phyloP scores from a whole-genome alignment of 2,329 filamentous ascomycete species.

The Cytospora mali region DNA sequence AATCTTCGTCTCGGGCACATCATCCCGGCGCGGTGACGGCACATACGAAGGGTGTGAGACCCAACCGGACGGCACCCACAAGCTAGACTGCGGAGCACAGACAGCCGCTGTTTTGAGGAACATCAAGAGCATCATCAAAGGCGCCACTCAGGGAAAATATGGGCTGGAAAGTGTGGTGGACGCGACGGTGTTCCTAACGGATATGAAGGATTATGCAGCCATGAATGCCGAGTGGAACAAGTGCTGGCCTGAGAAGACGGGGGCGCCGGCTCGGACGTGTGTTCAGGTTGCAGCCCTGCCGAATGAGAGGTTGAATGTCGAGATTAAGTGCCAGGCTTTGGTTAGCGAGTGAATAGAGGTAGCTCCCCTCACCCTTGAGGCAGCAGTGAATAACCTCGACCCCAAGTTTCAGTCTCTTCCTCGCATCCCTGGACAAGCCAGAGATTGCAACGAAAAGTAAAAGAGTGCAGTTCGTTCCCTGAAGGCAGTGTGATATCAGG shows the following conservation, averaged over 20 bases:
- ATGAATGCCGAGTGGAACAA: slow-evolving; percentile 43
- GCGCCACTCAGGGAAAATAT: slow-evolving; percentile 35
- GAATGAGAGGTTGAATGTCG: slow-evolving; percentile 37
- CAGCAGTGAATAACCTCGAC: not conserved
- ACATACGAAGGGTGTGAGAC: slow-evolving; percentile 38
- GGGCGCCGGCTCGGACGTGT: slow-evolving; percentile 38
- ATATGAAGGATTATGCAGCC: slow-evolving; percentile 38
- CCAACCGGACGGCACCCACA: slow-evolving; percentile 32
- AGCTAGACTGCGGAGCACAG: slow-evolving; percentile 37
- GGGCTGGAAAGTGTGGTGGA: slow-evolving; percentile 39
- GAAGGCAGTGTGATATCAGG: slow-evolving; percentile 1
- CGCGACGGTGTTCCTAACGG: slow-evolving; percentile 39
- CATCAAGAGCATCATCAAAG: slow-evolving; percentile 37
- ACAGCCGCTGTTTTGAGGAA: slow-evolving; percentile 40
- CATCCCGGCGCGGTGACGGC: slow-evolving; percentile 39
- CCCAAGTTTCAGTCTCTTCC: not conserved
- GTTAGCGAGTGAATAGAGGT: slow-evolving; percentile 15
- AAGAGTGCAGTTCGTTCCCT: not conserved
- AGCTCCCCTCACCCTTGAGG: too few species aligned
- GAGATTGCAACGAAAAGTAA: not conserved
- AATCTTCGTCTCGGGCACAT: slow-evolving; percentile 39
- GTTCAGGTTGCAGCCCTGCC: slow-evolving; percentile 40
- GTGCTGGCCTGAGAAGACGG: slow-evolving; percentile 38
- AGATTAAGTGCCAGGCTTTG: slow-evolving; percentile 38
- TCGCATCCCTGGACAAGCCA: not conserved